A percentile compares a stretch with the other conserved stretches of the same genome.
Conservation (phyloP, 1,284 basidiomycete species). For the Lignosus rhinocerotis region DNA sequence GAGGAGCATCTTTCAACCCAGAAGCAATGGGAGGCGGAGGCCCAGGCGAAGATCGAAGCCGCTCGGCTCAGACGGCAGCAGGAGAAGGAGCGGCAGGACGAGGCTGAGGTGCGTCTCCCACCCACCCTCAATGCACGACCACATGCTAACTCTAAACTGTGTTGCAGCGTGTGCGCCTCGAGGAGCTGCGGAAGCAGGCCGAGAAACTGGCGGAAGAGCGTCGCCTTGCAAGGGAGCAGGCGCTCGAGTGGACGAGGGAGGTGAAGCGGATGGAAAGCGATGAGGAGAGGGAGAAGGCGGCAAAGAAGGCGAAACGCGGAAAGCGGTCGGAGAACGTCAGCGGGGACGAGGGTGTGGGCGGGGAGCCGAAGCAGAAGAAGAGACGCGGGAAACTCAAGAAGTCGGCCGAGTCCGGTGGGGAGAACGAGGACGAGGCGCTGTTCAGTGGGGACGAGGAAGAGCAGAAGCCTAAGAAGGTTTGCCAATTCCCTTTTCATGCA, state of each 20-base stretch:
- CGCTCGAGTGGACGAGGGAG: constrained; percentile 71
- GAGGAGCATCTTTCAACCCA: constrained; percentile 80
- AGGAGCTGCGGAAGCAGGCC: constrained; percentile 59
- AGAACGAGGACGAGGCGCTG: constrained; percentile 55
- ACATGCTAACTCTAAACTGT: not conserved
- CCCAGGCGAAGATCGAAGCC: constrained; percentile 71
- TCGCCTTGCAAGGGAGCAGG: constrained; percentile 75
- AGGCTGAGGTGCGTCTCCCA: constrained; percentile 50
- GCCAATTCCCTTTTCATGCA: constrained; percentile 14
- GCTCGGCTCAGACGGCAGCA: constrained; percentile 70
- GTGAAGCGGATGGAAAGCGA: constrained; percentile 65
- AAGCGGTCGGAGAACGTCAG: constrained; percentile 44
- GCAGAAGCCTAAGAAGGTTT: constrained; percentile 62
- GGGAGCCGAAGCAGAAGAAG: constrained; percentile 35
- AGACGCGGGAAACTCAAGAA: constrained; percentile 31
- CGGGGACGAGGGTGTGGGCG: constrained; percentile 50
- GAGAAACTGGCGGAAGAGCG: constrained; percentile 77
- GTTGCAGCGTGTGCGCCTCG: constrained; percentile 52
- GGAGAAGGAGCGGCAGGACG: constrained; percentile 61
- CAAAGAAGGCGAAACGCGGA: constrained; percentile 58
- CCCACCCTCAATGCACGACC: not conserved
- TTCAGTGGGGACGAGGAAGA: constrained; percentile 71
- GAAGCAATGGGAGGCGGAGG: constrained; percentile 72
- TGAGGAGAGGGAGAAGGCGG: constrained; percentile 70
- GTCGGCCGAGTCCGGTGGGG: constrained; percentile 25